Evolutionary conservation across 1,284 basidiomycete genomes (phyloP), one percentile per base, ranked within the genome.

Genomic region (Ustilago curta): DNA sequence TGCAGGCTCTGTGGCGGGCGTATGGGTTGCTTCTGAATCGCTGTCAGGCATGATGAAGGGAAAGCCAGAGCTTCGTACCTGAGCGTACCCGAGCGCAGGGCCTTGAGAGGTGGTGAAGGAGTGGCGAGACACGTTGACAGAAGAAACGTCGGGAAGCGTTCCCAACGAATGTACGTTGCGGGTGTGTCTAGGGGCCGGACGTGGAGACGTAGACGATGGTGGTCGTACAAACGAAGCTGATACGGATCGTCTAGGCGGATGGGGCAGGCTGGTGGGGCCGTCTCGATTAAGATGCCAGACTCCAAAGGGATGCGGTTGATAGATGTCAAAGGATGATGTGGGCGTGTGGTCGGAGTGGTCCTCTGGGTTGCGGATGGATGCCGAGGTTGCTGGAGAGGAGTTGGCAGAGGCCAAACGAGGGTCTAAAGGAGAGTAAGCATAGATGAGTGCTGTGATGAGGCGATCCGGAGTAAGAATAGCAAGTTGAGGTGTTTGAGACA

Each of bases 31-130:
- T 32, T 74, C 71, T 40, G 71, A 69, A 8, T 51, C 71, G 53
- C 66, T 74, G 16, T 74, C 71, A 27, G 71, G 66, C 71, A 69
- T 69, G 59, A 74, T 66, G 51, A 74, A 74, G 31, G 71, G 71
- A 18, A 74, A 74, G n/a, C 71, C 71, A 40, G 62, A 55, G 37
- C 66, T 48, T 25, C 71, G 60, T 25, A 74, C 66, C 49, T 69
- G 57, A 58, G 66, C 61, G 66, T 52, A 62, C 40, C 62, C 71
- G 58, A 74, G 62, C 66, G 66, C 62, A 39, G 54, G 47, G 50
- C 66, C 58, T 51, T 56, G 53, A 27, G 49, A 52, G 21, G 14
- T 39, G 60, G 7, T 53, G 9, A 45, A 44, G 43, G 44, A 31
- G 12, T 40, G 48, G n/a, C 53, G 50, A 54, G 62, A 64, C 66